A percentile compares a stretch with the other conserved stretches of the same genome.
Evolutionary conservation across 768 basidiomycete species (phyloP).

Genomic region (Leucosporidium creatinivorum): DNA sequence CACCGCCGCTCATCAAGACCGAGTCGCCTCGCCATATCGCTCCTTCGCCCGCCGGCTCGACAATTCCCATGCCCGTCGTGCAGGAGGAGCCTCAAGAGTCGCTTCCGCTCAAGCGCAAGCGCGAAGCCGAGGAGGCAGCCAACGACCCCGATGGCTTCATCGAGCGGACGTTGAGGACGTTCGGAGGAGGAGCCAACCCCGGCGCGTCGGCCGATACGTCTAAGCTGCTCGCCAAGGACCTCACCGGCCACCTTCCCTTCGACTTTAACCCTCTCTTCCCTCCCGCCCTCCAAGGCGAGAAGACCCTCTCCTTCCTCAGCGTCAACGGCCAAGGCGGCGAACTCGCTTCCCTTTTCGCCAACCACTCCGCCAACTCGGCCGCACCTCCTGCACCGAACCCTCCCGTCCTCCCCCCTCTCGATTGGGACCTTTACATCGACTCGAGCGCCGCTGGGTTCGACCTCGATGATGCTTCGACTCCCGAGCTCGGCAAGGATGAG

Average conservation of each 20-base stretch:
- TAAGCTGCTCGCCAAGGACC: background rate
- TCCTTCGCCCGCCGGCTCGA: background rate
- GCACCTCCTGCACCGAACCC: background rate
- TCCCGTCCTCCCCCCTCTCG: slow-evolving; percentile 1
- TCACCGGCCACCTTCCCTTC: slow-evolving; percentile 1
- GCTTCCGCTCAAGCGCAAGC: slow-evolving; percentile 29
- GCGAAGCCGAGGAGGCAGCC: slow-evolving; percentile 34
- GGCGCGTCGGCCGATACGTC: background rate
- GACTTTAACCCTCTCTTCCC: slow-evolving; percentile 3
- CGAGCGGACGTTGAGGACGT: slow-evolving; percentile 17
- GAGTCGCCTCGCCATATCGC: slow-evolving; percentile 6
- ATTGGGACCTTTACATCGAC: slow-evolving; percentile 24
- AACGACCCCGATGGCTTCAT: slow-evolving; percentile 31
- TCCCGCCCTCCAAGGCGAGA: background rate
- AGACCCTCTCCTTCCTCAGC: slow-evolving; percentile 11
- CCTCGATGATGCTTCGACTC: slow-evolving; percentile 7
- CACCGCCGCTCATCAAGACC: background rate
- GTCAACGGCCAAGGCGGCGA: background rate
- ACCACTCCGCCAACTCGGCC: background rate
- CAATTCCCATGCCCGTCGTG: background rate
- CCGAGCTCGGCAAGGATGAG: slow-evolving; percentile 7
- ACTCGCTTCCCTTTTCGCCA: background rate
- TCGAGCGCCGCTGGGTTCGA: slow-evolving; percentile 25
- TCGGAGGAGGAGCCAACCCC: slow-evolving; percentile 3
- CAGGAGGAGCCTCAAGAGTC: slow-evolving; percentile 10